Percentiles rank a stretch among this genome's conserved stretches.
phyloP scores from a whole-genome alignment of 805 yeast species.

The Kluyveromyces wickerhamii region DNA sequence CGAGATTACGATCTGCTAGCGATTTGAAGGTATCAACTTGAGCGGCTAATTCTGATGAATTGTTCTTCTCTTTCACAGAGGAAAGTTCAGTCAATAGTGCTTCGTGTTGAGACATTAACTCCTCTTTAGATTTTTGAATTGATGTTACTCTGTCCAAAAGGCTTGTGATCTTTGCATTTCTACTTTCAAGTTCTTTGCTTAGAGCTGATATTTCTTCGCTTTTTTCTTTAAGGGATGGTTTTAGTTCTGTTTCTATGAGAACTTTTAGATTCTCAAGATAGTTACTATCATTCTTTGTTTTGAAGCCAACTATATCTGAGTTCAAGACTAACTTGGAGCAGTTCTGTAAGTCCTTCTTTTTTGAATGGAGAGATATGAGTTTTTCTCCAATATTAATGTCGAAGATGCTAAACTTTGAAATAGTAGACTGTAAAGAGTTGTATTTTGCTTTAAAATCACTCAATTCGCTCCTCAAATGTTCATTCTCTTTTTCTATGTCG shows the following conservation, averaged over 20 bases:
- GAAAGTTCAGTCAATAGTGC: slow-evolving; percentile 1
- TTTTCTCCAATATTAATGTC: slow-evolving; percentile 11
- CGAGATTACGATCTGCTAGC: not conserved
- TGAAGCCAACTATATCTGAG: slow-evolving; percentile 10
- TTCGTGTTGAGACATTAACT: not conserved
- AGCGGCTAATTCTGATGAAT: not conserved
- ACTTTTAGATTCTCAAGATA: slow-evolving; percentile 5
- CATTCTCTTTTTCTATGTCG: slow-evolving; percentile 8
- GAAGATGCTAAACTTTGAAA: slow-evolving; percentile 12
- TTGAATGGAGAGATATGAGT: not conserved
- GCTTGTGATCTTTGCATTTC: slow-evolving; percentile 3
- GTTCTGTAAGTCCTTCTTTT: not conserved
- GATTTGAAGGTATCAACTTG: slow-evolving; percentile 1
- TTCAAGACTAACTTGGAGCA: not conserved
- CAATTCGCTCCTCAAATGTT: slow-evolving; percentile 3
- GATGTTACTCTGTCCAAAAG: slow-evolving; percentile 6
- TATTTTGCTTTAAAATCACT: slow-evolving; percentile 3
- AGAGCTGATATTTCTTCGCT: slow-evolving; percentile 4
- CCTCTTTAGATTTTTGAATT: slow-evolving; percentile 4
- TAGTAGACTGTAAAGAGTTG: slow-evolving; percentile 7
- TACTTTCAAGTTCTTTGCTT: slow-evolving; percentile 3
- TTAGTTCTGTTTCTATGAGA: slow-evolving; percentile 13
- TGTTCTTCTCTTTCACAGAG: slow-evolving; percentile 1
- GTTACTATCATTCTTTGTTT: slow-evolving; percentile 10
- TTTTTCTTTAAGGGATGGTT: slow-evolving; percentile 9